A percentile compares a stretch with the other conserved stretches of the same genome.
Conservation (phyloP, 768 basidiomycete species). For the Pleurotus tuber-regium region DNA sequence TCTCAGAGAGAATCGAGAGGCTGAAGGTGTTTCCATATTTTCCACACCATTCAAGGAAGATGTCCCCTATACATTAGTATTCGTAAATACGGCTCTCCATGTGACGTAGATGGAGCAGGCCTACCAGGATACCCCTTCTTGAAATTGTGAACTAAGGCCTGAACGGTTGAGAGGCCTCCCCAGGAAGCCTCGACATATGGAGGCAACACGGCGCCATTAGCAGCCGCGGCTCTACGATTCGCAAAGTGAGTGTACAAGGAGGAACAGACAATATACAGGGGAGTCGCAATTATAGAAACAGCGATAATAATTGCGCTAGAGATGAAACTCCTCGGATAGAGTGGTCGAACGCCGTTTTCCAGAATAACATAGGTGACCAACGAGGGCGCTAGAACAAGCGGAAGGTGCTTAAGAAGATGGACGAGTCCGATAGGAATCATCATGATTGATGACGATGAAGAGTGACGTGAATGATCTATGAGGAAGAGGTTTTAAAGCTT, state of each 20-base stretch:
- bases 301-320: neutral
- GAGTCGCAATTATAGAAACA: slow-evolving; percentile 7
- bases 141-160: slow-evolving; percentile 20
- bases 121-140: slow-evolving; percentile 33
- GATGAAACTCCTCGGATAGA: neutral
- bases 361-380: slow-evolving; percentile 4
- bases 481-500: neutral
- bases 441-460: slow-evolving; percentile 3
- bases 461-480: neutral
- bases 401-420: neutral
- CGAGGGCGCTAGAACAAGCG: neutral
- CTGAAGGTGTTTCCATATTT: slow-evolving; percentile 24
- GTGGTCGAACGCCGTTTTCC: neutral
- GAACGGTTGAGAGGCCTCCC: slow-evolving; percentile 20
- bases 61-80: slow-evolving; percentile 25
- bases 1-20: slow-evolving; percentile 26
- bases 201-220: slow-evolving; percentile 30
- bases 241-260: slow-evolving; percentile 18
- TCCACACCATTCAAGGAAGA: slow-evolving; percentile 19
- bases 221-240: slow-evolving; percentile 25
- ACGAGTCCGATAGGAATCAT: neutral
- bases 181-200: slow-evolving; percentile 28
- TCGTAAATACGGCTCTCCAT: too few relatives aligned
- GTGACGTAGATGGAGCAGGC: too few relatives aligned
- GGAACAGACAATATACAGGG: slow-evolving; percentile 12